A percentile compares a stretch with the other conserved stretches of the same genome.
Evolutionary conservation across 805 yeast genomes (phyloP).

Genomic region (Ogataea minuta): DNA sequence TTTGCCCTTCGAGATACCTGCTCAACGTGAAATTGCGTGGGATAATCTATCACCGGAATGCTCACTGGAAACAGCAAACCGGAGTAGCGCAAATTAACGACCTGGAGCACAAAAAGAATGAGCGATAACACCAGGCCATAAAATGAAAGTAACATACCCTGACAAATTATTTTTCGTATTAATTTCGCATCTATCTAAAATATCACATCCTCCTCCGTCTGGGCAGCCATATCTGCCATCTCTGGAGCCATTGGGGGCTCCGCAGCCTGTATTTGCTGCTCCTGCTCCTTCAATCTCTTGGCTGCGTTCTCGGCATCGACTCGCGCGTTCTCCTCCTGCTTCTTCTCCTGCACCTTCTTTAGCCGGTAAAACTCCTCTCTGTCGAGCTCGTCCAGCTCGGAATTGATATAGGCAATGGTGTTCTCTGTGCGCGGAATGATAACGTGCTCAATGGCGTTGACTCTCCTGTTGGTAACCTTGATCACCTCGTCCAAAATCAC

Average conservation of each 20-base stretch:
- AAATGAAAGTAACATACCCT: too few species aligned
- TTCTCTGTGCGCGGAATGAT: constrained; percentile 97
- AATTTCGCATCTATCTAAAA: constrained; percentile 24
- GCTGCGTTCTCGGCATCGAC: constrained; percentile 53
- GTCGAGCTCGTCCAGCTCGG: constrained; percentile 95
- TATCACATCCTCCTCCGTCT: constrained; percentile 39
- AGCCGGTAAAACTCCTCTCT: constrained; percentile 97
- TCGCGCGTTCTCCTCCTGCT: constrained; percentile 72
- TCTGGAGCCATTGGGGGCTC: constrained; percentile 3
- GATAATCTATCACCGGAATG: constrained; percentile 7
- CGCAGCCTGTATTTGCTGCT: constrained; percentile 22
- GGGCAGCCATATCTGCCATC: constrained; percentile 29
- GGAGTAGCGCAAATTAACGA: neutral
- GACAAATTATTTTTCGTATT: neutral
- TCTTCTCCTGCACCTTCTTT: constrained; percentile 94
- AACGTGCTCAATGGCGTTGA: constrained; percentile 97
- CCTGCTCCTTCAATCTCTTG: constrained; percentile 27
- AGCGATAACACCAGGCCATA: neutral
- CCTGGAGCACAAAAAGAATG: neutral
- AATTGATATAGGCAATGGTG: constrained; percentile 86
- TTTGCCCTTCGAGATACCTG: neutral
- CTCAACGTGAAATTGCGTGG: constrained; percentile 2
- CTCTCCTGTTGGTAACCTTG: constrained; percentile 97
- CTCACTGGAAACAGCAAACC: constrained; percentile 3
- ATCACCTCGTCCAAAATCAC: constrained; percentile 96